Evolutionary conservation across 306 rosid genomes (phyloP).

Genomic region (Aeschynomene evenia): DNA sequence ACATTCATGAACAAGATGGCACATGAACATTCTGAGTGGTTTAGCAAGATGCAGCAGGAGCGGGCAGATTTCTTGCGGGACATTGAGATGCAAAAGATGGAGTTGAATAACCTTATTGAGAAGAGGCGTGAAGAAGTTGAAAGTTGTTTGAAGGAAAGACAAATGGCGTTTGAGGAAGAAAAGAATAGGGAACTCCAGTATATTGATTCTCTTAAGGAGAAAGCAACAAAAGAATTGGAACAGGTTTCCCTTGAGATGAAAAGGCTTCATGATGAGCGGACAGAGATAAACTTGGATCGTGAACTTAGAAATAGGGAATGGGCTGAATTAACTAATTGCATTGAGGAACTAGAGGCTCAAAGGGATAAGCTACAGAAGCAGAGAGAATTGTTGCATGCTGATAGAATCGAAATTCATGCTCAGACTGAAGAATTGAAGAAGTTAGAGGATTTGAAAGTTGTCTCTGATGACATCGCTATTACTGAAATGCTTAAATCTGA

Average conservation of each 20-base stretch:
- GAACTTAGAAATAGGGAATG: slow-evolving; percentile 81
- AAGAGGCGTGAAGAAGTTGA: slow-evolving; percentile 91
- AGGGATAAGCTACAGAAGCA: slow-evolving; percentile 86
- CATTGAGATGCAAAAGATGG: slow-evolving; percentile 70
- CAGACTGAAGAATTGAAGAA: slow-evolving; percentile 76
- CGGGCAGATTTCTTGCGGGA: slow-evolving; percentile 75
- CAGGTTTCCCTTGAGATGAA: slow-evolving; percentile 73
- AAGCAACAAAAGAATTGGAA: slow-evolving; percentile 69
- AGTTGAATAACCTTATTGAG: slow-evolving; percentile 75
- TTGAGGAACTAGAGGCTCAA: slow-evolving; percentile 82
- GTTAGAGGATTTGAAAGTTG: slow-evolving; percentile 62
- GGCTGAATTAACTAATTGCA: slow-evolving; percentile 80
- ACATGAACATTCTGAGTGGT: slow-evolving; percentile 80
- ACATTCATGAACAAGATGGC: slow-evolving; percentile 86
- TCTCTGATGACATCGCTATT: slow-evolving; percentile 55
- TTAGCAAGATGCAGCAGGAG: slow-evolving; percentile 86
- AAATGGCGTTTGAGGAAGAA: slow-evolving; percentile 72
- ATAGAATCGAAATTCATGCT: slow-evolving; percentile 66
- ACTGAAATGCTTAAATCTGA: slow-evolving; percentile 57
- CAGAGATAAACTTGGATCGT: slow-evolving; percentile 81
- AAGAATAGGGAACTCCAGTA: slow-evolving; percentile 62
- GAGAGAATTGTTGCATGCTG: slow-evolving; percentile 83
- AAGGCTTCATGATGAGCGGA: slow-evolving; percentile 74
- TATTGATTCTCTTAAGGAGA: slow-evolving; percentile 67
- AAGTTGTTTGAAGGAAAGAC: slow-evolving; percentile 70